phyloP scores from a whole-genome alignment of 1,284 basidiomycete species.

The Coniophora puteana region DNA sequence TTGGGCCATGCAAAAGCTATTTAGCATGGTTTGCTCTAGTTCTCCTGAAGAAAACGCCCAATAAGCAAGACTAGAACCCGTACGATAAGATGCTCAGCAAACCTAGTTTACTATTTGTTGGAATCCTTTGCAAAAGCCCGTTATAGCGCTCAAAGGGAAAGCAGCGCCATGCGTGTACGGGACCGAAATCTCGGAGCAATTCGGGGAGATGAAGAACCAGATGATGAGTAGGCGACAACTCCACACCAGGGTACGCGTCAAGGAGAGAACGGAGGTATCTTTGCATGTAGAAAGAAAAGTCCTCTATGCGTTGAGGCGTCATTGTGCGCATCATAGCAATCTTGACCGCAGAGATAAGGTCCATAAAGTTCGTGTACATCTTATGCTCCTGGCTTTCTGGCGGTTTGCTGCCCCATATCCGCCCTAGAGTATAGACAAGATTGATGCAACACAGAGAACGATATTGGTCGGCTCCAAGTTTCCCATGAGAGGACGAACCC shows the following conservation, averaged over 20 bases:
- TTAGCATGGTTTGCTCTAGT: conserved; percentile 7
- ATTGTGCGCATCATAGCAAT: neutral
- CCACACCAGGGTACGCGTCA: conserved; percentile 9
- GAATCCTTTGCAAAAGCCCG: conserved; percentile 17
- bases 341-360: no score
- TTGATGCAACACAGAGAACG: no score
- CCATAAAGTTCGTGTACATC: no score
- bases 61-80: neutral
- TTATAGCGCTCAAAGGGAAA: conserved; percentile 23
- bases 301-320: conserved; percentile 4
- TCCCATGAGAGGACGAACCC: neutral
- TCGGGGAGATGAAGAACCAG: conserved; percentile 15
- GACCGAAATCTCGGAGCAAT: conserved; percentile 18
- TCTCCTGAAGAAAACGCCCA: conserved; percentile 6
- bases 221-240: conserved; percentile 17
- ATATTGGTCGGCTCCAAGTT: no score
- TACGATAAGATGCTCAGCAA: neutral
- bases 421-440: neutral
- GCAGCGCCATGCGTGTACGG: conserved; percentile 24
- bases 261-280: conserved; percentile 13
- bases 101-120: conserved; percentile 20
- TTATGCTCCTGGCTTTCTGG: neutral
- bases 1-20: conserved; percentile 3
- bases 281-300: conserved; percentile 12
- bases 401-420: neutral